Conservation (phyloP, 345 rosid genomes). For the Brassica cretica region DNA sequence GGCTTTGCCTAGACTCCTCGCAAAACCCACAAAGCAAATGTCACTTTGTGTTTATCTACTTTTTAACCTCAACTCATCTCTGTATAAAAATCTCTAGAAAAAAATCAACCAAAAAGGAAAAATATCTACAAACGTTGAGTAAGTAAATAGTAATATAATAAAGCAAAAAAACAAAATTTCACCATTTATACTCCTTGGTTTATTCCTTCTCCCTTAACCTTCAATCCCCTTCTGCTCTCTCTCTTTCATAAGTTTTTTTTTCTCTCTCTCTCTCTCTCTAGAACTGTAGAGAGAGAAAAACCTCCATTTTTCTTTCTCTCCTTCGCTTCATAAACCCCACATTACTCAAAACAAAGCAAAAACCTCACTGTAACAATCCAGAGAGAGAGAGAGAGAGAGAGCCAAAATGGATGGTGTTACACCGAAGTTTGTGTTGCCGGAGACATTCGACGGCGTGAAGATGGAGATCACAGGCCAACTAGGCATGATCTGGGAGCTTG, state of each 20-base stretch:
- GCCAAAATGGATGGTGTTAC: slow-evolving; percentile 63
- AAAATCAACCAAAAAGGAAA: slow-evolving; percentile 14
- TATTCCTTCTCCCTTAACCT: slow-evolving; percentile 18
- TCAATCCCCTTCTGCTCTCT: slow-evolving; percentile 31
- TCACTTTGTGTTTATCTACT: background rate
- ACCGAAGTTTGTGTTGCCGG: slow-evolving; percentile 65
- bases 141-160: background rate
- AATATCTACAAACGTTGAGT: slow-evolving; percentile 15
- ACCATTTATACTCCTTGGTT: slow-evolving; percentile 22
- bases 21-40: background rate
- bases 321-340: slow-evolving; percentile 2
- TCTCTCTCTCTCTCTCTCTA: slow-evolving; percentile 45
- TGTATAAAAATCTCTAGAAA: background rate
- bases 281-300: slow-evolving; percentile 35
- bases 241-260: background rate
- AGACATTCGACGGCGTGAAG: slow-evolving; percentile 65
- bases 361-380: background rate
- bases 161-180: slow-evolving; percentile 1
- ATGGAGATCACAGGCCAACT: slow-evolving; percentile 71
- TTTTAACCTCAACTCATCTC: background rate
- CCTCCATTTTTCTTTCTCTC: slow-evolving; percentile 19
- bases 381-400: slow-evolving; percentile 14
- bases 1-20: background rate
- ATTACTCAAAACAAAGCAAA: background rate
- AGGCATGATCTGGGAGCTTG: slow-evolving; percentile 83